Base-by-base conservation (phyloP, 225 moss, liverwort and hornwort genomes). In the Bryum argenteum region DNA sequence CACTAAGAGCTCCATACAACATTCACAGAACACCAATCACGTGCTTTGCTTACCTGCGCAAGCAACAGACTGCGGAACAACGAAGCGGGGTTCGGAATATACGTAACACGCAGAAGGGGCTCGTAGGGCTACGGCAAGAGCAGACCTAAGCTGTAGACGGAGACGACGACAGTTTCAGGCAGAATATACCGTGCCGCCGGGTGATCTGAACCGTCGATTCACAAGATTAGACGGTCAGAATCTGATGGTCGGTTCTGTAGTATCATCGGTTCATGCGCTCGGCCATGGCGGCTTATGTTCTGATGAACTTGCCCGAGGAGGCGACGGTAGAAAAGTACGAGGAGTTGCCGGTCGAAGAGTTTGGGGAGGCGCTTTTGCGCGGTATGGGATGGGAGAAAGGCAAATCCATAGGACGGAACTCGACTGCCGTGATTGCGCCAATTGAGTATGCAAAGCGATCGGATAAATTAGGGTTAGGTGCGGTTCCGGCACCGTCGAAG, bases 301-400 rank as follows among this genome's bases (percentile, higher is more conserved):
- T 98, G 52, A 40, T 62, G 41, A 69, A 19, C 61, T 87, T 94
- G 17, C 94, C 97, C 1, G 91, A 98, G 24, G 88, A 81, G 79
- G 83, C 94, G 38, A 83, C 85, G 55, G 75, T 91, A 76, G 94
- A 94, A 28, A 73, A 75, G 8, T 94, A 98, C 12, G 94, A 92
- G 12, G 94, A 91, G 23, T 75, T 94, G 84, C 94, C 94, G 3
- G 82, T 92, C 6, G 98, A 92, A 72, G 89, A 91, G 28, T 98
- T 92, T 37, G 98, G 88, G 6, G 92, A 94, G 70, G 98, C 98
- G 3, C 48, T 98, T 48, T 67, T 98, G 19, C 83, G 94, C 56
- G 97, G 97, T 1, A 92, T 94, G 94, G 97, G 97, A 8, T 98
- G 97, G 98, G 98, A 98, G 83, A 91, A 92, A 74, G 94, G 98